A percentile compares a stretch with the other conserved stretches of the same genome.
Evolutionary conservation across 2,329 filamentous ascomycete genomes (phyloP).

Genomic region (Aspergillus pseudoglaucus): DNA sequence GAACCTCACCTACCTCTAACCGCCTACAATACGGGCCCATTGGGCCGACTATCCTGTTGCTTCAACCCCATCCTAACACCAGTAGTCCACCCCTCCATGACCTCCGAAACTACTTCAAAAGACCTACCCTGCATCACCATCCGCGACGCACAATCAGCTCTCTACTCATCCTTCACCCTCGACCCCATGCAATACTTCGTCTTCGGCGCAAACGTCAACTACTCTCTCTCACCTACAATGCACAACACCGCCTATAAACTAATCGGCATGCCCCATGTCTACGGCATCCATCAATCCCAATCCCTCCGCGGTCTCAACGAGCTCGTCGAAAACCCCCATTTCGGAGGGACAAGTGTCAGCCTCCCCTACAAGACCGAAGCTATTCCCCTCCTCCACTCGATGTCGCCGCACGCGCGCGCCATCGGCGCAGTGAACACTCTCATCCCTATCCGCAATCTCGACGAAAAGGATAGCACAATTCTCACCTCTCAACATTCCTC

Average conservation of each 20-base stretch:
- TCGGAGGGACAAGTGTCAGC: constrained; percentile 66
- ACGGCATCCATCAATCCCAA: constrained; percentile 57
- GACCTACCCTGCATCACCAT: constrained; percentile 52
- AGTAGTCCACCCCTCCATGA: constrained; percentile 48
- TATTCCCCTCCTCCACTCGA: constrained; percentile 56
- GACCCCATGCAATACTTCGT: constrained; percentile 68
- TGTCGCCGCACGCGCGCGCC: constrained; percentile 65
- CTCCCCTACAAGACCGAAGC: constrained; percentile 70
- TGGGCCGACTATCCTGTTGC: constrained; percentile 59
- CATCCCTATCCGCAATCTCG: constrained; percentile 59
- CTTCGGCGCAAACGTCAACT: constrained; percentile 64
- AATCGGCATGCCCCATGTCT: constrained; percentile 63
- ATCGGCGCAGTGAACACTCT: constrained; percentile 73
- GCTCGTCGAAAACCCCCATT: constrained; percentile 58
- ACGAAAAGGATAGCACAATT: constrained; percentile 36
- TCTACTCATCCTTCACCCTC: constrained; percentile 61
- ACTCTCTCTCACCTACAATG: constrained; percentile 71
- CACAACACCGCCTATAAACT: constrained; percentile 63
- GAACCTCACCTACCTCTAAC: constrained; percentile 49
- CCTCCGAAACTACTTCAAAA: constrained; percentile 36
- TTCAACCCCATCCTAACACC: constrained; percentile 61
- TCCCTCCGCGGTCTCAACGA: constrained; percentile 58
- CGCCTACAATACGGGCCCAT: constrained; percentile 57
- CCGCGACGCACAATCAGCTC: constrained; percentile 56
- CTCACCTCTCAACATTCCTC: constrained; percentile 53